A percentile compares a stretch with the other conserved stretches of the same genome.
phyloP scores from a whole-genome alignment of 208 protist species.

The Trypanosoma avium region DNA sequence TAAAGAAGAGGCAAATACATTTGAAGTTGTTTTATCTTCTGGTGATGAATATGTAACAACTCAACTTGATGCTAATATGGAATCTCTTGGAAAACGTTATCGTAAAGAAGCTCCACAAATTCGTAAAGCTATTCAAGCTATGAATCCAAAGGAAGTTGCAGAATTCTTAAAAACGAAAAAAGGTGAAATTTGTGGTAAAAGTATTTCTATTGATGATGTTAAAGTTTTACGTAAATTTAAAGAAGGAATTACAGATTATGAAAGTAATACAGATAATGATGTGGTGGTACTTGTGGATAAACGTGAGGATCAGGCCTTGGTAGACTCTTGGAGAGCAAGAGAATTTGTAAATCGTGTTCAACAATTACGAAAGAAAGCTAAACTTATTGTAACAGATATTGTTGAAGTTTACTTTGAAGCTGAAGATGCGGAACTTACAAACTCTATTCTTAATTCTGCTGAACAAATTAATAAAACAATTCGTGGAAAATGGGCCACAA shows the following conservation, averaged over 20 bases:
- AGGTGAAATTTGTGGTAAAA: constrained; percentile 55
- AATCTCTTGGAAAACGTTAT: constrained; percentile 82
- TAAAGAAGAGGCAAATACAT: constrained; percentile 92
- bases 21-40: constrained; percentile 74
- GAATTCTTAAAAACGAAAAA: constrained; percentile 51
- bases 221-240: constrained; percentile 86
- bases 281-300: constrained; percentile 92
- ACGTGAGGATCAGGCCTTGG: constrained; percentile 73
- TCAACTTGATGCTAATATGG: constrained; percentile 89
- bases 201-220: constrained; percentile 83
- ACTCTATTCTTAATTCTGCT: constrained; percentile 57
- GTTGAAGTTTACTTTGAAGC: constrained; percentile 77
- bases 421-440: constrained; percentile 74
- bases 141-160: constrained; percentile 52
- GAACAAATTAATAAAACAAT: constrained; percentile 82
- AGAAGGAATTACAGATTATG: constrained; percentile 80
- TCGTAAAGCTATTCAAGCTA: constrained; percentile 76
- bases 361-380: constrained; percentile 96
- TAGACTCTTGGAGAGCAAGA: constrained; percentile 89
- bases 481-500: constrained; percentile 60
- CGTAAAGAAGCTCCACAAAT: constrained; percentile 83
- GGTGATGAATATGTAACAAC: constrained; percentile 83
- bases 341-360: constrained; percentile 96
- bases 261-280: constrained; percentile 87
- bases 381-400: constrained; percentile 68